Conservation (phyloP, 805 yeast genomes). For the Ogataea ganodermae region DNA sequence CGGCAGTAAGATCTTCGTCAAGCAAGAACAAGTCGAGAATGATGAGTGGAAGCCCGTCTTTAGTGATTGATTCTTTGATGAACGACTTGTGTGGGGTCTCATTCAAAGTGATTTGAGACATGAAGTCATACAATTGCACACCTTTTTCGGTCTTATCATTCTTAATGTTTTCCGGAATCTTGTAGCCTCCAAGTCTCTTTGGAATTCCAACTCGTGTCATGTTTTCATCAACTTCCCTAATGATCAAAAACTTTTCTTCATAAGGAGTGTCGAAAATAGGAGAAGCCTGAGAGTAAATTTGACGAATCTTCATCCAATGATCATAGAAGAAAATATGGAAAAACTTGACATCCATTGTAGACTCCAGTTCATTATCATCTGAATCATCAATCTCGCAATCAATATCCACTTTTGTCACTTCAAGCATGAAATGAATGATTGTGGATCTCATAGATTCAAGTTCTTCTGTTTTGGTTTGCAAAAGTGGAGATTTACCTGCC, state of each 20-base stretch:
- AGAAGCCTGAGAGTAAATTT: conserved; percentile 23
- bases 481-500: conserved; percentile 63
- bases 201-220: conserved; percentile 61
- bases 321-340: conserved; percentile 53
- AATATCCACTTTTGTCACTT: conserved; percentile 25
- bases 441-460: conserved; percentile 40
- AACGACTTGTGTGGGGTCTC: conserved; percentile 49
- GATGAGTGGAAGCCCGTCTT: conserved; percentile 73
- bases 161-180: conserved; percentile 55
- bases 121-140: conserved; percentile 64
- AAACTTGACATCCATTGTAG: conserved; percentile 33
- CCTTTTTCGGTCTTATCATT: conserved; percentile 48
- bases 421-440: conserved; percentile 43
- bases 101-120: conserved; percentile 64
- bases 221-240: conserved; percentile 47
- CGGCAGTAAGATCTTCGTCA: conserved; percentile 41
- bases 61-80: conserved; percentile 63
- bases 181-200: conserved; percentile 52
- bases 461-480: conserved; percentile 41
- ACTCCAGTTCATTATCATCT: conserved; percentile 17
- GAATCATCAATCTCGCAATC: conserved; percentile 8
- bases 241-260: conserved; percentile 28
- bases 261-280: conserved; percentile 12
- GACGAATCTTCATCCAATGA: conserved; percentile 42
- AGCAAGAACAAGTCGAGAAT: conserved; percentile 51